Base-by-base conservation (phyloP, 2,329 filamentous ascomycete species). In the Fusarium verticillioides region DNA sequence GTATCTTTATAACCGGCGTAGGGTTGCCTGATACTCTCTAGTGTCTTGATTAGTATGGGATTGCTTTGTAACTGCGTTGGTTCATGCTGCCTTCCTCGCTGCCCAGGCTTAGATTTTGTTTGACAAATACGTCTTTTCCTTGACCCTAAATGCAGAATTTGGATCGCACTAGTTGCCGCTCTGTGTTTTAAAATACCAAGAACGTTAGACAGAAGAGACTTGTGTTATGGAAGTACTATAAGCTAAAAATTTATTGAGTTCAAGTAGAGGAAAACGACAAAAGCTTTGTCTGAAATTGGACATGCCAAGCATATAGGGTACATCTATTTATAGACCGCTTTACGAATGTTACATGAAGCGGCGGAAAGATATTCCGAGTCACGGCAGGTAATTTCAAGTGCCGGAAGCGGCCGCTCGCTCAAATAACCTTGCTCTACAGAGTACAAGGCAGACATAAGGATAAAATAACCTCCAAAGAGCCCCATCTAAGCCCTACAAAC, bases 1-100 rank as follows among this genome's bases (percentile, higher is more conserved):
- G 16, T 4, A 1, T 15, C 5, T 10, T 19, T 3, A 19, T 11
- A 4, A 10, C 11, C 4, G 13, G 4, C 9, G n/a, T 23, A 12
- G 13, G 47, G 1, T 34, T 34, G 15, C 30, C 13, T 34, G 11
- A 0, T 19, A 4, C 12, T 50, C 6, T 23, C 1, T 2, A 10
- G 6, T 5, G 8, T 5, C 11, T 15, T 13, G 5, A 23, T 1
- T 8, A 23, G 5, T 7, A n/a, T 47, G 2, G 13, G 26, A 26
- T 26, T 26, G 26, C 26, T 26, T 26, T 26, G 26, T 26, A 5
- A 26, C 26, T 26, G 26, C 26, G 5, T 26, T 5, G 26, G 26
- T 26, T 26, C 26, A 26, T 26, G 26, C 26, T 26, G 26, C 26
- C 26, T 26, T 26, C 26, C 26, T 4, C 26, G 26, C 26, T 26